These are phyloP conservation scores for Eucalyptus cloeziana DNA, from an alignment of 345 rosid species.

Conservation along the genomic window DNA sequence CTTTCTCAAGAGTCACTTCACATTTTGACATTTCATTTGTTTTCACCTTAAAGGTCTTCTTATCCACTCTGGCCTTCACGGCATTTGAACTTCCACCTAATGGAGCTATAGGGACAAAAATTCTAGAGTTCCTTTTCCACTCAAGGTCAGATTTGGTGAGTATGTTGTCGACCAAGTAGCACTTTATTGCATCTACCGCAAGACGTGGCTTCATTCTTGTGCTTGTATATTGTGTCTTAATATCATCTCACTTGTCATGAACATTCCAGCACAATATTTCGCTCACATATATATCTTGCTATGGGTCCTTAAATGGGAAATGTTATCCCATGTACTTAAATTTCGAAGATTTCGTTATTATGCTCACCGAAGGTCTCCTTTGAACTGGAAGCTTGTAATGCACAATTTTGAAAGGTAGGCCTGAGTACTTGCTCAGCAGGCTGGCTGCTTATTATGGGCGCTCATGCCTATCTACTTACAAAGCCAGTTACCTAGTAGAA, in stretches of 20 bases:
- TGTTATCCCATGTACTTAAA: background rate
- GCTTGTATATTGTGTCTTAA: background rate
- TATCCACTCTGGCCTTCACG: slow-evolving; percentile 89
- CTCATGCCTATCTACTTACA: background rate
- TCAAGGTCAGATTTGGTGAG: slow-evolving; percentile 87
- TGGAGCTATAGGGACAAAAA: slow-evolving; percentile 83
- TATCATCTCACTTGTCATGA: background rate
- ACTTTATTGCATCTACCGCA: background rate
- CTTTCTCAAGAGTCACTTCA: background rate
- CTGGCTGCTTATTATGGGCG: background rate
- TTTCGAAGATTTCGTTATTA: background rate
- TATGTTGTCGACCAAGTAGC: background rate
- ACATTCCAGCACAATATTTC: background rate
- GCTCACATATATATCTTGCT: background rate
- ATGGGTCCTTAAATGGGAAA: background rate
- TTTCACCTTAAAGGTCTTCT: slow-evolving; percentile 52
- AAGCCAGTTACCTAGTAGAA: background rate
- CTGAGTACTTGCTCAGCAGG: background rate
- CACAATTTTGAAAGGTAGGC: background rate
- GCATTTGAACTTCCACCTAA: slow-evolving; percentile 99
- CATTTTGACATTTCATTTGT: background rate
- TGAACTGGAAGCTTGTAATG: background rate
- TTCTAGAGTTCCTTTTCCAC: slow-evolving; percentile 85
- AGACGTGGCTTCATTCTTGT: background rate
- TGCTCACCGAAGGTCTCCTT: background rate